Conservation (phyloP, 106 monocot genomes). For the Dendrobium catenatum region DNA sequence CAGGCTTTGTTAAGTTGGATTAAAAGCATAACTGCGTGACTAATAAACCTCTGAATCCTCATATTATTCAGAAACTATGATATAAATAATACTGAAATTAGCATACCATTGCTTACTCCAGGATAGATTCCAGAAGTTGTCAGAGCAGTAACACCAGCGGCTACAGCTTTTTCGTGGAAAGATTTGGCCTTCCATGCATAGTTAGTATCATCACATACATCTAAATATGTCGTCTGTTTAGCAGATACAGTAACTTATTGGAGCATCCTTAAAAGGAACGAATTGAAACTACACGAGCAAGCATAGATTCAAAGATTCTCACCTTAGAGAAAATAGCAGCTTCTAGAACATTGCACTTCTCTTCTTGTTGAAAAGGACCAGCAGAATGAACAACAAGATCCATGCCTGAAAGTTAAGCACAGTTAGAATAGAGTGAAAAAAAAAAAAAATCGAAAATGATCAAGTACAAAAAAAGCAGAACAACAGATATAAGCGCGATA, state of each 20-base stretch:
- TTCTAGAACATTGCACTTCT: slow-evolving; percentile 67
- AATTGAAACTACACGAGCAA: neutral
- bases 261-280: neutral
- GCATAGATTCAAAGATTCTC: slow-evolving; percentile 1
- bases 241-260: slow-evolving; percentile 10
- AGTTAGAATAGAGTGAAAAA: neutral
- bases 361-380: slow-evolving; percentile 67
- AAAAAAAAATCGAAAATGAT: neutral
- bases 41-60: too few relatives aligned
- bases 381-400: slow-evolving; percentile 87
- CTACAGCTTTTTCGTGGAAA: slow-evolving; percentile 55
- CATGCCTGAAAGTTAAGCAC: slow-evolving; percentile 31
- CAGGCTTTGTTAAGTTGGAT: too few relatives aligned
- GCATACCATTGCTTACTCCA: slow-evolving; percentile 93
- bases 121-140: slow-evolving; percentile 90
- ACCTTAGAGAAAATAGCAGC: slow-evolving; percentile 77
- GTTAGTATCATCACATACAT: slow-evolving; percentile 88
- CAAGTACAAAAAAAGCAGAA: neutral
- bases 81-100: neutral
- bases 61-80: neutral
- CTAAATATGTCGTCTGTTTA: slow-evolving; percentile 79
- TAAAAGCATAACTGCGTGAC: too few relatives aligned
- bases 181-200: slow-evolving; percentile 70
- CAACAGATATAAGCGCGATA: neutral
- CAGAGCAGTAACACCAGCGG: slow-evolving; percentile 73